Base-by-base conservation (phyloP, 768 basidiomycete species). In the Panus rudis region DNA sequence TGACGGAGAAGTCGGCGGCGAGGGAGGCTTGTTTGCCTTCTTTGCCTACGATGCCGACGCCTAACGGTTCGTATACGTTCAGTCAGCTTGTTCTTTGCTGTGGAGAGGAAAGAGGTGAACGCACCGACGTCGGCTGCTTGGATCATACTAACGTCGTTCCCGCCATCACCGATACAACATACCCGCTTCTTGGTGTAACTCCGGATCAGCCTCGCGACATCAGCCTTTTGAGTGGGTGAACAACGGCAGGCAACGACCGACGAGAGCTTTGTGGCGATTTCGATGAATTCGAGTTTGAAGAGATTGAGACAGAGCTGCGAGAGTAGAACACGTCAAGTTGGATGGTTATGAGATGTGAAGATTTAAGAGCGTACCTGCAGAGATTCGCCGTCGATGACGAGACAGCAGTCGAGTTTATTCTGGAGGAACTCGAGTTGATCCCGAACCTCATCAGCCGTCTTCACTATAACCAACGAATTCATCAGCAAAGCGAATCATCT, bases 121-220 rank as follows among this genome's bases (percentile, higher is more conserved):
- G 60, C 37, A 92, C 92, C 94, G 46, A 99, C 92, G 56, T 98
- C 92, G 2, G 96, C 96, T 1, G 96, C 96, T 58, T 98, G 96
- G 48, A 99, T 99, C 96, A 99, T 99, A 61, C 89, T 92, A 49
- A 99, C 96, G 60, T 99, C 96, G 61, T 99, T 99, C 4, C 96
- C 96, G 25, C 96, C 96, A 65, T 99, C 96, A 2, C 96, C 96
- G 46, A 98, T 98, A 59, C 96, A 98, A 62, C 94, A 98, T 0
- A 99, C 94, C 0, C 94, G 80, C 63, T 97, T 98, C 66, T 81
- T 86, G 3, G 94, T 96, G 58, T 83, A 81, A 14, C 76, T 71
- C 6, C 96, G 83, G 49, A 99, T 98, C 26, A 99, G 69, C 4
- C 91, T 78, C 0, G 96, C 94, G 4, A 99, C 91, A 58, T 98